Percentiles rank a stretch among this genome's conserved stretches.
Conservation (phyloP, 495 filamentous ascomycete genomes). For the Choiromyces venosus region DNA sequence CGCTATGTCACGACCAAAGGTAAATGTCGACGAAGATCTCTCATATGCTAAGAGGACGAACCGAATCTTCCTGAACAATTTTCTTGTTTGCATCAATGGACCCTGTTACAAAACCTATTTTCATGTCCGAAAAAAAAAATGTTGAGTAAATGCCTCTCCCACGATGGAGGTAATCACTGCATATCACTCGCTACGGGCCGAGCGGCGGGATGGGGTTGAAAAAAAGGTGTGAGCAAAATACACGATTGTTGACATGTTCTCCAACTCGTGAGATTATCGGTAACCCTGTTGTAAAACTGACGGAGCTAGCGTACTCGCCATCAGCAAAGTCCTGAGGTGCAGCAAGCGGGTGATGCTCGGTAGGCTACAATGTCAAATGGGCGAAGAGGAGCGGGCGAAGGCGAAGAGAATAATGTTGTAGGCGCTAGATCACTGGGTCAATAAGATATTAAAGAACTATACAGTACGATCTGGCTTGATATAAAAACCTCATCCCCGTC, state of each 20-base stretch:
- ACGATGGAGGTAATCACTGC: neutral
- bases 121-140: neutral
- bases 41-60: neutral
- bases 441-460: neutral
- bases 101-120: neutral
- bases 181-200: neutral
- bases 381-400: neutral
- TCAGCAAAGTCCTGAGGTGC: neutral
- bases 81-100: neutral
- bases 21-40: neutral
- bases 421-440: neutral
- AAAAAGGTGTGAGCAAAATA: neutral
- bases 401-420: neutral
- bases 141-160: neutral
- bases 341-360: neutral
- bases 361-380: neutral
- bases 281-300: neutral
- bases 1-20: neutral
- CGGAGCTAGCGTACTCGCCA: neutral
- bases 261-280: neutral
- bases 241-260: neutral
- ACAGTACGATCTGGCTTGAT: neutral
- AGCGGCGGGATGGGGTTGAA: neutral
- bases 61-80: neutral
- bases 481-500: neutral